phyloP scores from a whole-genome alignment of 148 eudicot species.

The Chenopodium formosanum region DNA sequence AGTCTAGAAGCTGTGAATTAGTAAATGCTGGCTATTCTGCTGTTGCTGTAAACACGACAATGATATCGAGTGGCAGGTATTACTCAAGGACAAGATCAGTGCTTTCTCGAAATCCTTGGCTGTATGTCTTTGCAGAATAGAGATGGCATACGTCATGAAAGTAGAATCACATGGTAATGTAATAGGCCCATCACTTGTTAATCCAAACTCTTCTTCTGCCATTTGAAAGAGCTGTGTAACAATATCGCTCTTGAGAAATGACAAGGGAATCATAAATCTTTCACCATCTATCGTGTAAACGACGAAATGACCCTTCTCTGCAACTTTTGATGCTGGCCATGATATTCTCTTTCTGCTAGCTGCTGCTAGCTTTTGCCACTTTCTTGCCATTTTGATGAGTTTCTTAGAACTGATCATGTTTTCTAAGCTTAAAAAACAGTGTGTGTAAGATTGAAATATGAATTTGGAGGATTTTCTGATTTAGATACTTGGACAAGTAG shows the following conservation, averaged over 20 bases:
- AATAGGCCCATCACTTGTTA: constrained; percentile 10
- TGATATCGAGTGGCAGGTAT: not conserved
- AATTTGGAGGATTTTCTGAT: not conserved
- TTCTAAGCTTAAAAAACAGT: not conserved
- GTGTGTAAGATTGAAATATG: not conserved
- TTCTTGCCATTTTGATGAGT: constrained; percentile 28
- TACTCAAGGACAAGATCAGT: constrained; percentile 15
- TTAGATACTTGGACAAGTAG: not conserved
- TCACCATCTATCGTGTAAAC: constrained; percentile 16
- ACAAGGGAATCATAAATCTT: constrained; percentile 23
- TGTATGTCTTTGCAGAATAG: constrained; percentile 7
- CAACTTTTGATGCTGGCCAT: not conserved
- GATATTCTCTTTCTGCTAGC: constrained; percentile 22
- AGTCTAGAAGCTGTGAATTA: constrained; percentile 1
- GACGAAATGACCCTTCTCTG: constrained; percentile 12
- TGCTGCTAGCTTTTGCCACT: constrained; percentile 30
- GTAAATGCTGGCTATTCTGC: not conserved
- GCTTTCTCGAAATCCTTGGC: constrained; percentile 21
- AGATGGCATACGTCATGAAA: constrained; percentile 18
- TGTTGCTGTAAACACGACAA: not conserved
- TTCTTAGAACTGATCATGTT: constrained; percentile 30
- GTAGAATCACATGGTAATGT: constrained; percentile 19
- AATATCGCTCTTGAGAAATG: constrained; percentile 18
- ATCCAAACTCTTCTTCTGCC: constrained; percentile 30
- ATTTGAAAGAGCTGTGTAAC: constrained; percentile 3